A percentile compares a stretch with the other conserved stretches of the same genome.
These are phyloP conservation scores for Lactarius deliciosus DNA, from an alignment of 768 basidiomycete species.

Conservation along the genomic window DNA sequence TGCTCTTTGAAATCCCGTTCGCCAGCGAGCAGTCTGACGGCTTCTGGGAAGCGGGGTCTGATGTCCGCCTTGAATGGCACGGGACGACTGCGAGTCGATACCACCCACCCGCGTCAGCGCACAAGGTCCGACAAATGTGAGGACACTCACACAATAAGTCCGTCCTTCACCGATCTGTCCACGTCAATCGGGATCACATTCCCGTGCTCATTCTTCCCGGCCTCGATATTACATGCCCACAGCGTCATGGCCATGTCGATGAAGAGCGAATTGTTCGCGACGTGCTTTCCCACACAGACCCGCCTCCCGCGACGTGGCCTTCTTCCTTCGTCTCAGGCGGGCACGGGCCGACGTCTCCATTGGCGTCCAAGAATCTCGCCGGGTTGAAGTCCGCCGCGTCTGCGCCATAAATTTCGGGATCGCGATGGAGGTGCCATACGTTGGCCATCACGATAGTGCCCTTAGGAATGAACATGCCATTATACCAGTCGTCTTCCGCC, in stretches of 20 bases:
- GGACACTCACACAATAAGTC: slow-evolving; percentile 6
- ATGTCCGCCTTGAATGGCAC: slow-evolving; percentile 13
- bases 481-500: slow-evolving; percentile 34
- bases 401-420: slow-evolving; percentile 32
- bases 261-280: slow-evolving; percentile 34
- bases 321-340: slow-evolving; percentile 33
- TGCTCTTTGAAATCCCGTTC: neutral
- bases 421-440: slow-evolving; percentile 32
- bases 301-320: slow-evolving; percentile 32
- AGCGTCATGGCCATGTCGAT: slow-evolving; percentile 37
- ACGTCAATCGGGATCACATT: slow-evolving; percentile 12
- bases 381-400: slow-evolving; percentile 32
- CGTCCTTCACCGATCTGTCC: slow-evolving; percentile 5
- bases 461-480: slow-evolving; percentile 37
- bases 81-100: slow-evolving; percentile 10
- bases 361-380: slow-evolving; percentile 31
- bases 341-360: slow-evolving; percentile 23
- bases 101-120: neutral
- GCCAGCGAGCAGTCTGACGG: neutral
- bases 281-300: slow-evolving; percentile 9
- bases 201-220: slow-evolving; percentile 3
- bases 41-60: slow-evolving; percentile 17
- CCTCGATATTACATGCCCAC: slow-evolving; percentile 30
- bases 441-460: slow-evolving; percentile 39
- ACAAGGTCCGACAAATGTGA: neutral